Base-by-base conservation (phyloP, 164 flowering plant genomes). In the Tetracentron sinense region DNA sequence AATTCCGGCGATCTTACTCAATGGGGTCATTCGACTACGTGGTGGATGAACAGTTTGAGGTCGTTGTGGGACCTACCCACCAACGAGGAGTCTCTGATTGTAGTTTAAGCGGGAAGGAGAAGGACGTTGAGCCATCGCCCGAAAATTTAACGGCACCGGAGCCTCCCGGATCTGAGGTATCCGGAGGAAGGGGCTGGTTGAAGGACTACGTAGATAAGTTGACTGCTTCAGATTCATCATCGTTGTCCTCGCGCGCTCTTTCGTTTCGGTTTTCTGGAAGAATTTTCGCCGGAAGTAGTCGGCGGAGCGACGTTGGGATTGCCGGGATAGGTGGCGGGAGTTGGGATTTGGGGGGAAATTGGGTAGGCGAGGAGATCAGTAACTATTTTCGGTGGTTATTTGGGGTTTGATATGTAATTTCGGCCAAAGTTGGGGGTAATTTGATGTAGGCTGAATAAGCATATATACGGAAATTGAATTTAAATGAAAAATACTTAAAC, bases 1-100 rank as follows among this genome's bases (percentile, higher is more conserved):
- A 64, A 6, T 38, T 23, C 60, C 72, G 70, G 16, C 62, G 87
- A 12, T 81, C 92, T 14, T 86, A 81, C 66, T 88, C 98, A 8
- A 64, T 92, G 55, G 95, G 98, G 6, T 88, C 95, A 11, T 86
- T 85, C 70, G 87, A 85, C 11, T 89, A 92, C 80, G 61, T 82
- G n/a, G 83, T 90, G 6, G 85, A 85, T 1, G 86, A 81, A 10
- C 84, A 75, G 0, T 77, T 80, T 0, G 88, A 79, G 70, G 69
- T 81, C 8, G 26, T 71, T 11, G 68, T 74, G 19, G 75, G 23
- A 29, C 44, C 72, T 4, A 53, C 72, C 11, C 79, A 61, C 29
- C 46, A 60, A 10, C 56, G 67, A 25, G 71, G 54, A 15, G 23
- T 2, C 17, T 73, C 72, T 20, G 80, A 67, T 20, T 31, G 44